These are phyloP conservation scores for Diaporthe eres DNA, from an alignment of 2,329 filamentous ascomycete species.

Conservation along the genomic window DNA sequence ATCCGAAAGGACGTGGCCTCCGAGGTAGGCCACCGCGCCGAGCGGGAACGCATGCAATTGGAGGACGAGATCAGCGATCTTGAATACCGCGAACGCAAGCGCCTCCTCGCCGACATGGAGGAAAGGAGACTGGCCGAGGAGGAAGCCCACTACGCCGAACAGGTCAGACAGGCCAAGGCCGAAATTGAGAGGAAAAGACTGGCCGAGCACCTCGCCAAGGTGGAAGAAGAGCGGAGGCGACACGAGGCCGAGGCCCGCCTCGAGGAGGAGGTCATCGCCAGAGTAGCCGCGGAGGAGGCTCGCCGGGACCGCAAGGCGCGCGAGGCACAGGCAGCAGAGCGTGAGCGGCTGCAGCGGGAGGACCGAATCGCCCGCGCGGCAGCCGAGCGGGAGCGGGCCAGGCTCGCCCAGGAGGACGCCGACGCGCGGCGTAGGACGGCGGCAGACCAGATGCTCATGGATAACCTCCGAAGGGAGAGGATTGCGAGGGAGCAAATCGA, in stretches of 20 bases:
- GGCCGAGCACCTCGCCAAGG: constrained; percentile 1
- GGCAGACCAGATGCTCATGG: neutral
- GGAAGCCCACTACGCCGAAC: neutral
- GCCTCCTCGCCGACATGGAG: neutral
- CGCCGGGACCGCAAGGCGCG: neutral
- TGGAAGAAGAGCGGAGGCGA: neutral
- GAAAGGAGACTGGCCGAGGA: neutral
- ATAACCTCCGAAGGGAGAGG: neutral
- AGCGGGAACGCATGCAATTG: neutral
- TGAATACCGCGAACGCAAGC: neutral
- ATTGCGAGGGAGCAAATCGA: neutral
- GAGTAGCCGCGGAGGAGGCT: neutral
- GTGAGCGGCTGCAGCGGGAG: neutral
- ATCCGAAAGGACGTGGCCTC: neutral
- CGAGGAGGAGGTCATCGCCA: neutral
- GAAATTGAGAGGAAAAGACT: constrained; percentile 2
- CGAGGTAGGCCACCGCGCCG: neutral
- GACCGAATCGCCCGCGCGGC: neutral
- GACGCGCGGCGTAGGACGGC: constrained; percentile 2
- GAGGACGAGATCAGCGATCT: constrained; percentile 26
- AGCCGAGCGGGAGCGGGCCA: neutral
- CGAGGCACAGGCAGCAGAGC: neutral
- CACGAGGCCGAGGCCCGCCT: constrained; percentile 5
- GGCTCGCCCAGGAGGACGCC: neutral
- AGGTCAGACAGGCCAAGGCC: neutral